Evolutionary conservation across 495 filamentous ascomycete species (phyloP).

Genomic region (Penicillium canescens): DNA sequence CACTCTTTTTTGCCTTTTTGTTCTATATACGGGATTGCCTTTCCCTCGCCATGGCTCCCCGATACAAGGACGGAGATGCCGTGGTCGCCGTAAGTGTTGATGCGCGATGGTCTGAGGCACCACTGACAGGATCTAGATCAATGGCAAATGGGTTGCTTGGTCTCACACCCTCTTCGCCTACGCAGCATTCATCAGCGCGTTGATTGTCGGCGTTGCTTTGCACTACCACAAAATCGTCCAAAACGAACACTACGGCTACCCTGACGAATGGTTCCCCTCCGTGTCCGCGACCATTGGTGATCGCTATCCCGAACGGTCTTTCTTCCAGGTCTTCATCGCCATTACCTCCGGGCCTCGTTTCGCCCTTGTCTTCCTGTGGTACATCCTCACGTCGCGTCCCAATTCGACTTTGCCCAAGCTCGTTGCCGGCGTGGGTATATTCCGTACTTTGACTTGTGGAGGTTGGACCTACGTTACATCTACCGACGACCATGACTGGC

Average conservation of each 20-base stretch:
- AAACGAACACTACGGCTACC: conserved; percentile 97
- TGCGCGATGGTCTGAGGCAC: conserved; percentile 13
- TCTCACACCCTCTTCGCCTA: conserved; percentile 84
- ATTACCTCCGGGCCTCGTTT: conserved; percentile 95
- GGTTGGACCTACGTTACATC: conserved; percentile 99
- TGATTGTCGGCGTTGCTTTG: conserved; percentile 78
- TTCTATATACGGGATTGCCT: conserved; percentile 18
- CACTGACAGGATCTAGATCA: conserved; percentile 53
- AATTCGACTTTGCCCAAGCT: conserved; percentile 77
- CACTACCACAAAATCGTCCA: conserved; percentile 97
- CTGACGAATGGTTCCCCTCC: conserved; percentile 98
- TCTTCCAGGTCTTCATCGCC: conserved; percentile 96
- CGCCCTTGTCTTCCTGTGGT: conserved; percentile 88
- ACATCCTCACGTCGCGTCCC: conserved; percentile 77
- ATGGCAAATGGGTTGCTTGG: conserved; percentile 91
- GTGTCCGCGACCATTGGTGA: conserved; percentile 99
- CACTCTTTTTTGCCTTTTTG: conserved; percentile 35
- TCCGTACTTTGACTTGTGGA: conserved; percentile 90
- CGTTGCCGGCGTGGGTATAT: conserved; percentile 75
- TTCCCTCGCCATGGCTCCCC: conserved; percentile 65
- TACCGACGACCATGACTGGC: conserved; percentile 97
- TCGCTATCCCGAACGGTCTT: conserved; percentile 92
- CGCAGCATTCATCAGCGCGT: conserved; percentile 86
- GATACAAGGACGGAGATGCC: conserved; percentile 86
- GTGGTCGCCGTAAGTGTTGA: conserved; percentile 63